These are phyloP conservation scores for Naegleria lovaniensis DNA, from an alignment of 208 protist species.

Conservation along the genomic window DNA sequence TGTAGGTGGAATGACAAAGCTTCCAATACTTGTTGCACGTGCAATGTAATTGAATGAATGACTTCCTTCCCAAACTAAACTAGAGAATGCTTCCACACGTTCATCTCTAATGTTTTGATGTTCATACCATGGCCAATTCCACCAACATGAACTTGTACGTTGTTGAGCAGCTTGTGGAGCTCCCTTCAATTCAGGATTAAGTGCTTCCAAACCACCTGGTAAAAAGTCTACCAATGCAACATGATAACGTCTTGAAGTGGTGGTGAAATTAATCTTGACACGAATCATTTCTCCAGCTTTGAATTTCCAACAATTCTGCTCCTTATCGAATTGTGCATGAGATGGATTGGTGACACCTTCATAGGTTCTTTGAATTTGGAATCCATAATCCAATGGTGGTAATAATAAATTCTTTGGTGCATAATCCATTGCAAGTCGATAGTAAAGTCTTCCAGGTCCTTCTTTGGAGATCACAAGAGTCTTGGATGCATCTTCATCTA, in stretches of 20 bases:
- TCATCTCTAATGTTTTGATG: slow-evolving; percentile 32
- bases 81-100: slow-evolving; percentile 23
- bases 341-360: background rate
- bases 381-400: background rate
- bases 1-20: slow-evolving; percentile 15
- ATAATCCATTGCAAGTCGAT: slow-evolving; percentile 15
- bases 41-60: background rate
- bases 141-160: background rate
- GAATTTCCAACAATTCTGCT: background rate
- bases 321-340: background rate
- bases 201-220: background rate
- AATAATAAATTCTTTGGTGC: slow-evolving; percentile 21
- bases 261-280: background rate
- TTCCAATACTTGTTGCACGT: background rate
- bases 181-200: background rate
- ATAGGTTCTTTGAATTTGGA: slow-evolving; percentile 22
- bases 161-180: background rate
- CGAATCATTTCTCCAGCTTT: slow-evolving; percentile 8
- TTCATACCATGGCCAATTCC: background rate
- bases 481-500: background rate
- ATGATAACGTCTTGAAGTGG: background rate
- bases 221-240: background rate
- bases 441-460: slow-evolving; percentile 19
- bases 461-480: background rate
- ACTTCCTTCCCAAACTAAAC: background rate